phyloP scores from a whole-genome alignment of 768 basidiomycete genomes.

The Trametes coccinea region DNA sequence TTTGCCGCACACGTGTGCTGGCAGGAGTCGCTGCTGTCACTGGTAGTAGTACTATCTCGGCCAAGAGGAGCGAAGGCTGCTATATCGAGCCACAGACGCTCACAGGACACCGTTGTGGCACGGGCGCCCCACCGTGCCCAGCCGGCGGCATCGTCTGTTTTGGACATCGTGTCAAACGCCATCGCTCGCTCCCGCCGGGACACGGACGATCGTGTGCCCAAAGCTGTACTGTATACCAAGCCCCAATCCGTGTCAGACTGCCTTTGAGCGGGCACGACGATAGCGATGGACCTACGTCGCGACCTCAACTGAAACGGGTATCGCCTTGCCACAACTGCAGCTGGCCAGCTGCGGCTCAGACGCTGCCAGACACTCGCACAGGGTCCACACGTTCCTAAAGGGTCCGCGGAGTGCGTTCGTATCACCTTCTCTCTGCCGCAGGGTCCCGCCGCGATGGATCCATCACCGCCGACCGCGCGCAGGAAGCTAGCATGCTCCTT shows the following conservation, averaged over 20 bases:
- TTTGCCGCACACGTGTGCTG: not conserved
- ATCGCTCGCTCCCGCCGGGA: not conserved
- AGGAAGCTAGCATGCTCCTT: not conserved
- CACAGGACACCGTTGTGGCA: not conserved
- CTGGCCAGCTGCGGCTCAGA: too few relatives aligned
- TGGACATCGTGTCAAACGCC: not conserved
- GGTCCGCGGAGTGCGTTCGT: too few relatives aligned
- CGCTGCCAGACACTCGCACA: too few relatives aligned
- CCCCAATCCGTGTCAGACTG: too few relatives aligned
- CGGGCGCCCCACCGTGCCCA: not conserved
- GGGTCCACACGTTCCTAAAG: too few relatives aligned
- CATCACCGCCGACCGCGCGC: not conserved
- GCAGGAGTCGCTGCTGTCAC: not conserved
- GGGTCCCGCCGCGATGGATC: too few relatives aligned
- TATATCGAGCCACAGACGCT: not conserved
- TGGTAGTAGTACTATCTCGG: not conserved
- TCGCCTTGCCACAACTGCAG: too few relatives aligned
- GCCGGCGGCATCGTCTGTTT: not conserved
- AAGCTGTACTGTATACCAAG: too few relatives aligned
- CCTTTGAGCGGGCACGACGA: too few relatives aligned
- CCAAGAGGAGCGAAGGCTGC: not conserved
- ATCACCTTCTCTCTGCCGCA: too few relatives aligned
- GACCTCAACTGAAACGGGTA: too few relatives aligned
- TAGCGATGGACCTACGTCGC: too few relatives aligned
- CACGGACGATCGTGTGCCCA: not conserved